Evolutionary conservation across 768 basidiomycete species (phyloP), one percentile per base, ranked within the genome.

Genomic region (Chalciporus piperatus): DNA sequence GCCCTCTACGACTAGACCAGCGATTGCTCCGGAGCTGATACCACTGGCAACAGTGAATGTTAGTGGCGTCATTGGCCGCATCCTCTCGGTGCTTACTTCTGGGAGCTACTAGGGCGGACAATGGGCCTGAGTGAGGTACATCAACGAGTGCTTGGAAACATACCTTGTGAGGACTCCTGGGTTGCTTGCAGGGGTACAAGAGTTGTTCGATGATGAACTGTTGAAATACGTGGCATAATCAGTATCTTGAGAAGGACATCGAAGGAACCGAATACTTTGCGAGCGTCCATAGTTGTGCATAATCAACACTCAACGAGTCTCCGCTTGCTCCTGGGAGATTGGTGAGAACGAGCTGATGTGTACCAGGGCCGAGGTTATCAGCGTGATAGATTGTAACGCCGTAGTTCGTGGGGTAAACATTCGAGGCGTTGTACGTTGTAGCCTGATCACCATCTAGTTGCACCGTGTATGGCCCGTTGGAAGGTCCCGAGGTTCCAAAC

Each of bases 401-500:
- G 32, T 65, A 61, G 38, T 43, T 62, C 12, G 62, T 59, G 2
- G 55, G 57, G 41, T 50, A 60, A 14, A 25, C 28, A 9, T 51
- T 60, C 11, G 53, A 17, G 30, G 58, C 58, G 20, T 62, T 59
- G 44, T 65, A 65, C 3, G 20, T 51, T 7, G 4, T 22, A 22
- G 22, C 22, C 22, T 22, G 22, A 22, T 4, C 22, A 22, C 22
- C 65, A 41, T 75, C 72, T 41, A 76, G 25, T 50, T 71, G 63
- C 19, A 72, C 70, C 0, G 61, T 57, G 50, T 74, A 77, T 4
- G 63, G 61, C 19, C 71, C 64, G 28, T 66, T 67, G 4, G 55
- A 49, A 17, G 73, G 70, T 17, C 72, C 68, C 1, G 74, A 67
- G 10, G 77, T 67, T 16, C 78, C 76, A 45, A 73, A 79, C 8